Evolutionary conservation across 371 early-diverging fungal genomes (phyloP), one percentile per base, ranked within the genome.

Genomic region (Haplosporangium sp.): DNA sequence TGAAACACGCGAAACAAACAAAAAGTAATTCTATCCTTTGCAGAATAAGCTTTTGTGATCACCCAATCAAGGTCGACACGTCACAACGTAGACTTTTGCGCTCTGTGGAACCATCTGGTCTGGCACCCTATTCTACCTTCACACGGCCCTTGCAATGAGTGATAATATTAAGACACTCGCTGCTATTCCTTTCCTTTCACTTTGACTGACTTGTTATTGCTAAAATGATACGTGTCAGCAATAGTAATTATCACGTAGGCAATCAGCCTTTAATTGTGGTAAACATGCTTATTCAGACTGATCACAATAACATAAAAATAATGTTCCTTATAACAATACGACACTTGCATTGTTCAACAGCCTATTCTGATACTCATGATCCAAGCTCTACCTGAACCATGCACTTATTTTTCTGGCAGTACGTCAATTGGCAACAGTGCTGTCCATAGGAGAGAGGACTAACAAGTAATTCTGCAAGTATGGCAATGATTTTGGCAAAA

Each of bases 31-130:
- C 40, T 5, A 6, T 6, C 3, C 5, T 19, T 44, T 13, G 37
- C 3, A 45, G 20, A 38, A 15, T 50, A 55, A n/a, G 27, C 17
- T 9, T n/a, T 35, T 2, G 35, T 37, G 69, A 63, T 69, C 69
- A 42, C 13, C 72, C 72, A 72, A 72, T 72, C 15, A 39, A 35
- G 19, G 2, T 27, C 72, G 67, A 66, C 72, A 72, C 72, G 72
- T 72, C 67, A 67, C 66, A 47, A 10, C 0, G 47, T 4, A 42
- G 44, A 42, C 44, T 42, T 42, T 5, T 42, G 44, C 6, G 11
- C 11, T 5, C 47, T 13, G 42, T 8, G 10, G 42, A 42, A 6
- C 42, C 8, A 42, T 42, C 42, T 42, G 42, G 42, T 27, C 27
- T 27, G 27, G 27, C 27, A 27, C 27, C 27, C 27, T 27, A 27